A percentile compares a stretch with the other conserved stretches of the same genome.
These are phyloP conservation scores for Ustilago lituana DNA, from an alignment of 1,284 basidiomycete species.

Conservation along the genomic window DNA sequence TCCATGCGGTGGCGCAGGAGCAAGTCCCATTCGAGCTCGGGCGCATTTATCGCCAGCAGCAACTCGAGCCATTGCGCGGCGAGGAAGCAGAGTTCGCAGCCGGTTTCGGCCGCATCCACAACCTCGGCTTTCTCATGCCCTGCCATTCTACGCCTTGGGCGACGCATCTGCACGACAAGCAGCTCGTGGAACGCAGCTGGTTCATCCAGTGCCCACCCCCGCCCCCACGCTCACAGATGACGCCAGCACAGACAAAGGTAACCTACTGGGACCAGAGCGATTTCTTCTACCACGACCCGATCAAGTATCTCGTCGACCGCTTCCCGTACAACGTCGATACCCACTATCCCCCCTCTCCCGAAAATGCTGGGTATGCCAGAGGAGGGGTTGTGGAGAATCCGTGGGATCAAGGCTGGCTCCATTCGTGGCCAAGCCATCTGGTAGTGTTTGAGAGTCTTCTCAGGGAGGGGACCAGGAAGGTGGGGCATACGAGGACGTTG, in stretches of 20 bases:
- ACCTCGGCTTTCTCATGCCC: slow-evolving; percentile 88
- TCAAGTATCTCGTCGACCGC: slow-evolving; percentile 74
- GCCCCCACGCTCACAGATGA: slow-evolving; percentile 8
- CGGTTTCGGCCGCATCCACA: slow-evolving; percentile 65
- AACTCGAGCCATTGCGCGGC: slow-evolving; percentile 58
- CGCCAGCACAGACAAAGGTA: slow-evolving; percentile 20
- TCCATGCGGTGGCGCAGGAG: slow-evolving; percentile 55
- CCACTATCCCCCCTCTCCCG: slow-evolving; percentile 71
- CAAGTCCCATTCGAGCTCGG: slow-evolving; percentile 36
- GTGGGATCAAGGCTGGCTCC: slow-evolving; percentile 70
- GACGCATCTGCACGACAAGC: slow-evolving; percentile 78
- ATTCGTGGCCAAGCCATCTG: slow-evolving; percentile 82
- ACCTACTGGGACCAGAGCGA: slow-evolving; percentile 84
- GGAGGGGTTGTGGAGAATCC: background rate
- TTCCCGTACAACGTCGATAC: slow-evolving; percentile 76
- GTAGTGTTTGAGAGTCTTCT: slow-evolving; percentile 82
- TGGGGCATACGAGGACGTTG: slow-evolving; percentile 67
- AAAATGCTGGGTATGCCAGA: background rate
- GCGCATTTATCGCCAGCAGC: slow-evolving; percentile 25
- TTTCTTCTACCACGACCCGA: slow-evolving; percentile 81
- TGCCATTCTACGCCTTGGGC: slow-evolving; percentile 98
- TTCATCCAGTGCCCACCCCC: slow-evolving; percentile 56
- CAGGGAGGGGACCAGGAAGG: slow-evolving; percentile 44
- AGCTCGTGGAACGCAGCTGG: slow-evolving; percentile 45
- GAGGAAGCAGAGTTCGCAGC: slow-evolving; percentile 53